Evolutionary conservation across 805 yeast genomes (phyloP).

Genomic region (Ogataea salicorniae): DNA sequence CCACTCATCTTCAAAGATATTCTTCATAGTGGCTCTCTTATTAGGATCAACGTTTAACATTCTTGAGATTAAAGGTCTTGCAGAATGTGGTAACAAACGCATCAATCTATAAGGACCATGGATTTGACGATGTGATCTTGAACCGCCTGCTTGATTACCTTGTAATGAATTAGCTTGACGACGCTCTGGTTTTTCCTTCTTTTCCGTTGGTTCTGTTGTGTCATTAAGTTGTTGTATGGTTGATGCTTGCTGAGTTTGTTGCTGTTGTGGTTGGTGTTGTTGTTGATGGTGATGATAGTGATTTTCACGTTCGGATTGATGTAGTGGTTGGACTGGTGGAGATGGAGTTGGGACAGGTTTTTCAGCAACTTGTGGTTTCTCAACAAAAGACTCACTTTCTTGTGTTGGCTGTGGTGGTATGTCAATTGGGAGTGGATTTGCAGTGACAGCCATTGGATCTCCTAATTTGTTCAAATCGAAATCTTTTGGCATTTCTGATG

Average conservation of each 20-base stretch:
- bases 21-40: constrained; percentile 61
- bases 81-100: constrained; percentile 77
- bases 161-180: constrained; percentile 20
- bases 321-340: constrained; percentile 1
- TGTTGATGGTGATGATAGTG: constrained; percentile 27
- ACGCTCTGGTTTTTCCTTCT: constrained; percentile 29
- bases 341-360: neutral
- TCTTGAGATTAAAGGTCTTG: constrained; percentile 66
- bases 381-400: neutral
- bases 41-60: constrained; percentile 60
- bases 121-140: constrained; percentile 48
- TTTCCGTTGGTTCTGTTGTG: constrained; percentile 3
- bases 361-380: neutral
- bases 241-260: neutral
- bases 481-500: constrained; percentile 18
- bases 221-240: constrained; percentile 2
- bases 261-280: constrained; percentile 1
- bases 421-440: constrained; percentile 10
- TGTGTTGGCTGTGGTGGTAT: neutral
- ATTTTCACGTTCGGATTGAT: constrained; percentile 27
- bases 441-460: constrained; percentile 23
- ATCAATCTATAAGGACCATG: constrained; percentile 81
- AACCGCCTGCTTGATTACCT: constrained; percentile 3
- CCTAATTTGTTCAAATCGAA: constrained; percentile 32
- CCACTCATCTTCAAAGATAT: constrained; percentile 68